Evolutionary conservation across 116 monocot genomes (phyloP).

Genomic region (Dioscorea cayenensis): DNA sequence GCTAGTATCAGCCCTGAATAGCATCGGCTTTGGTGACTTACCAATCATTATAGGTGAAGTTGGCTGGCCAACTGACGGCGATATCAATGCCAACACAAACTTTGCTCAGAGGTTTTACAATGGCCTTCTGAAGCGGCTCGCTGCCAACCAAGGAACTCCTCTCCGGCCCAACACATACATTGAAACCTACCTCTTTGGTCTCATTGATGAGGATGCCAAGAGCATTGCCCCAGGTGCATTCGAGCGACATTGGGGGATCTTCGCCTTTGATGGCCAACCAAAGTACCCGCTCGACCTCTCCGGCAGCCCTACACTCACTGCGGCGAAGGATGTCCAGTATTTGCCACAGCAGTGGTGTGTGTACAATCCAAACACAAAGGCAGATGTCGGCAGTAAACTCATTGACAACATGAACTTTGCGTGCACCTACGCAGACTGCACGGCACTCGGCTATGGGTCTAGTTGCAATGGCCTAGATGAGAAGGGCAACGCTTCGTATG

Average conservation of each 20-base stretch:
- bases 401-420: slow-evolving; percentile 28
- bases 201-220: slow-evolving; percentile 51
- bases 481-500: slow-evolving; percentile 42
- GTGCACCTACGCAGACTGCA: slow-evolving; percentile 45
- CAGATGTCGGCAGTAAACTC: slow-evolving; percentile 13
- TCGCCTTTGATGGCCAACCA: slow-evolving; percentile 45
- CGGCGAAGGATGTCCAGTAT: slow-evolving; percentile 25
- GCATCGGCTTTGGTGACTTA: slow-evolving; percentile 20
- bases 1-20: slow-evolving; percentile 38
- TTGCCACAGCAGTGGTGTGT: slow-evolving; percentile 35
- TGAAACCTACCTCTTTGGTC: slow-evolving; percentile 40
- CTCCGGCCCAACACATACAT: slow-evolving; percentile 24
- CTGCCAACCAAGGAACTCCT: slow-evolving; percentile 33
- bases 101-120: slow-evolving; percentile 43
- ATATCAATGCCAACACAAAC: slow-evolving; percentile 23
- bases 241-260: slow-evolving; percentile 57
- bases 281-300: slow-evolving; percentile 40
- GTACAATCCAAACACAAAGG: slow-evolving; percentile 11
- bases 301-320: slow-evolving; percentile 12
- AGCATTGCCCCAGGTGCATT: slow-evolving; percentile 43
- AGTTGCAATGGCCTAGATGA: slow-evolving; percentile 36
- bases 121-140: slow-evolving; percentile 32
- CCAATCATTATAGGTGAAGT: slow-evolving; percentile 50
- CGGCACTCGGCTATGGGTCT: slow-evolving; percentile 41
- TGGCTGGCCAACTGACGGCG: slow-evolving; percentile 67